Evolutionary conservation across 1,284 basidiomycete species (phyloP), one percentile per base, ranked within the genome.

Genomic region (Malassezia obtusa): DNA sequence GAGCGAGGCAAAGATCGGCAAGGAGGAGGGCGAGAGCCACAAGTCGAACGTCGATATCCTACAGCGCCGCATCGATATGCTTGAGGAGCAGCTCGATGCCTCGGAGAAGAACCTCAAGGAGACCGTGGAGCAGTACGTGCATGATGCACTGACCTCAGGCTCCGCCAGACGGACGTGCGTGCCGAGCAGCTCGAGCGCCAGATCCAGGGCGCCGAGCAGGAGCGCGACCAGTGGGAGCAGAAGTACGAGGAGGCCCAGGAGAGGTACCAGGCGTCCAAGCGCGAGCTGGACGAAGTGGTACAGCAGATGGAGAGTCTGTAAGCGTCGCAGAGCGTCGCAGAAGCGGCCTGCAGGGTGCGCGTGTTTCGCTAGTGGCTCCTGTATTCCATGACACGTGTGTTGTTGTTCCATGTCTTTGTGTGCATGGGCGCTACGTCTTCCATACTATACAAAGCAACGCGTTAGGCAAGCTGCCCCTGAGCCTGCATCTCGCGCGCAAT

Each of bases 141-240:
- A 12, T 39, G 17, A 11, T 17, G n/a, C 30, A 25, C 38, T 54
- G 45, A 55, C 38, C n/a, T 31, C 69, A 96, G 91, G 77, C 81
- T 99, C 66, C 82, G 94, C 64, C 89, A 95, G 75, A 89, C 92
- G 53, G 94, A 99, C 75, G 86, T 98, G 77, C 96, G 96, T 80
- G 91, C 94, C 21, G 94, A 99, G 77, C 89, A 96, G 79, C 94
- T 90, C 76, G 92, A 96, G 78, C 83, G 91, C 50, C 88, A 94
- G 73, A 83, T 95, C 21, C 80, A 83, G 64, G 82, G 86, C 49
- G 79, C 83, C 55, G 91, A 96, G 76, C 84, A 87, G 75, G 94
- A 99, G 77, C 84, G 90, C 57, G 91, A 95, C 74, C 74, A 77
- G 49, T 89, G 86, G 89, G 92, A 96, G 82, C 82, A 84, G 80